Evolutionary conservation across 768 basidiomycete genomes (phyloP), one percentile per base, ranked within the genome.

Genomic region (Pilatotrama ljubarskyi): DNA sequence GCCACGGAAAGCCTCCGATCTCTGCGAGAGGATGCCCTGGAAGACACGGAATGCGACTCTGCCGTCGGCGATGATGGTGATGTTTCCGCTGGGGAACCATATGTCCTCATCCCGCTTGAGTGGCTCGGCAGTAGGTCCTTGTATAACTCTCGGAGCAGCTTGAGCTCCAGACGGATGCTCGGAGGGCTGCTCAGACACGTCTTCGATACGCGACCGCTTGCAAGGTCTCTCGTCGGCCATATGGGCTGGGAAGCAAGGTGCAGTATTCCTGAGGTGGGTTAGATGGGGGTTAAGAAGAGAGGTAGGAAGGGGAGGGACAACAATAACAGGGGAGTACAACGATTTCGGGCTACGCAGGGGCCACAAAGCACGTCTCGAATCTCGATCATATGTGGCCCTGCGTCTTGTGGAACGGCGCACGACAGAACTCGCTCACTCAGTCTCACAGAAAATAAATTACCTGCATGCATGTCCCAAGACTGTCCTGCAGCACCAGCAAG

Each of bases 11-110:
- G 66, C 55, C 3, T 41, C 55, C 8, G 65, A 68, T 5, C 52
- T 56, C 3, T 48, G 56, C 26, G 65, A 41, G 5, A 68, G 57
- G 18, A 64, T 14, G 22, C 60, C 52, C 18, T 42, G 52, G 43
- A 66, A 58, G 0, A 68, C 57, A 15, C 61, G 55, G 43, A 68
- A 64, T 0, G 57, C 55, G n/a, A 48, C 49, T 1, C 41, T 38
- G 2, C 46, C 32, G 5, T 18, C 20, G 2, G 85, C 79, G 46
- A 88, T 71, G 50, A 90, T 77, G 49, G 88, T 74, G 46, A 89
- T 74, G 65, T 88, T 90, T 11, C 89, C 89, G 64, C 89, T 88
- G 0, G 73, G 61, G 67, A 90, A 90, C 87, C 87, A 90, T 66
- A 64, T 10, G 13, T 49, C 37, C 3, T 55, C 59, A 5, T 59